Percentiles rank a stretch among this genome's conserved stretches.
Conservation (phyloP, 805 yeast genomes). For the Kodamaea restingae region DNA sequence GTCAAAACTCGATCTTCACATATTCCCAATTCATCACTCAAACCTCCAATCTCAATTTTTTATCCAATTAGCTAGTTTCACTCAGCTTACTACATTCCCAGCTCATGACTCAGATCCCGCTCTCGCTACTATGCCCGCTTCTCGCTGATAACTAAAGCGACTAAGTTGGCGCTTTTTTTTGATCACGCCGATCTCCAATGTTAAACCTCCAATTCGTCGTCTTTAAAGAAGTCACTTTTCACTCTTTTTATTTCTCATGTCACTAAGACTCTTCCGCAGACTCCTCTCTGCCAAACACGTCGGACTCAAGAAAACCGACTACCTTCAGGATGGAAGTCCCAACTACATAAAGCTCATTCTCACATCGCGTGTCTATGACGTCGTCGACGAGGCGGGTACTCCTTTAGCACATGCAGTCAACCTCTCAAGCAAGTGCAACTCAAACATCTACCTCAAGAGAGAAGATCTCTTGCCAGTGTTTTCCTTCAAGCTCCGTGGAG, state of each 20-base stretch:
- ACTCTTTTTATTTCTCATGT: background rate
- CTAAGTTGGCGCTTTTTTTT: no score
- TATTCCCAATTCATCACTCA: no score
- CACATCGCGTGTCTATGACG: slow-evolving; percentile 93
- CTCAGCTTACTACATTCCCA: no score
- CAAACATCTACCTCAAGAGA: slow-evolving; percentile 76
- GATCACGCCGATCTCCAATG: no score
- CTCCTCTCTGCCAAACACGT: slow-evolving; percentile 17
- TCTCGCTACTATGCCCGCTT: no score
- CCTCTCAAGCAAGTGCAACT: slow-evolving; percentile 67
- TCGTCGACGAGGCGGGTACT: slow-evolving; percentile 70
- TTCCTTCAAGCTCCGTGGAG: slow-evolving; percentile 95
- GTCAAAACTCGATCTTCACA: no score
- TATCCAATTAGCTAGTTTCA: no score
- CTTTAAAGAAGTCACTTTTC: no score
- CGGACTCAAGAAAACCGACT: slow-evolving; percentile 47
- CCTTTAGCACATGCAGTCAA: slow-evolving; percentile 76
- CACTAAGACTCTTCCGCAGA: background rate
- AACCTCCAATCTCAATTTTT: no score
- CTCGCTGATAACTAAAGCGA: no score
- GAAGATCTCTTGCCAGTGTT: slow-evolving; percentile 95
- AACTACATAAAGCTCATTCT: slow-evolving; percentile 88
- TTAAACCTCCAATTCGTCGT: no score
- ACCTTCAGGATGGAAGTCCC: slow-evolving; percentile 66
- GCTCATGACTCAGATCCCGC: no score